phyloP scores from a whole-genome alignment of 2,329 filamentous ascomycete genomes.

The Didymosphaeria variabile region DNA sequence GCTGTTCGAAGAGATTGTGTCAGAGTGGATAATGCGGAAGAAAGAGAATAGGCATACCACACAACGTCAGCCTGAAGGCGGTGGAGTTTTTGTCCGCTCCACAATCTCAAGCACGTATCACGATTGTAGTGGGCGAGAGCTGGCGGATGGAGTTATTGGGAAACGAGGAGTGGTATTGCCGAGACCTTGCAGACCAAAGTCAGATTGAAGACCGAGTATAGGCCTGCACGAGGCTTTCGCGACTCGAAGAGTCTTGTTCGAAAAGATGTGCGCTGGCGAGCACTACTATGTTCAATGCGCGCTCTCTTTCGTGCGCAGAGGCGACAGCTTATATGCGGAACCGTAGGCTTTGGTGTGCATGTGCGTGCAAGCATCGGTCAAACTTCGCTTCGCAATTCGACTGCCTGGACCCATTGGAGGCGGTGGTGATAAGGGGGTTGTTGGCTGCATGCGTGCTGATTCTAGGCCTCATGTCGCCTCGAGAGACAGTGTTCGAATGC shows the following conservation, averaged over 20 bases:
- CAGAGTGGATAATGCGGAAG: slow-evolving; percentile 14
- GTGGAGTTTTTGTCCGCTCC: neutral
- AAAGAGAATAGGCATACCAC: slow-evolving; percentile 12
- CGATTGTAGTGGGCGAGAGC: neutral
- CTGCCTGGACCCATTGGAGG: slow-evolving; percentile 21
- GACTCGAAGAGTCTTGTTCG: neutral
- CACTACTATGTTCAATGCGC: neutral
- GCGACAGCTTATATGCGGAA: slow-evolving; percentile 20
- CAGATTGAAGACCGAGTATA: neutral
- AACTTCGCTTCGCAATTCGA: slow-evolving; percentile 21
- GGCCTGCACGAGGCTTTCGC: neutral
- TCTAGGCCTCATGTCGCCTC: slow-evolving; percentile 16
- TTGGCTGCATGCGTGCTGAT: slow-evolving; percentile 20
- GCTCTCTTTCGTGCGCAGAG: slow-evolving; percentile 2
- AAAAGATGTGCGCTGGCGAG: neutral
- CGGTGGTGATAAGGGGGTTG: slow-evolving; percentile 27
- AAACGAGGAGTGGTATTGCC: neutral
- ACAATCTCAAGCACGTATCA: neutral
- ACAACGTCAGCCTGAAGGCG: slow-evolving; percentile 19
- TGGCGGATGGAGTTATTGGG: no score
- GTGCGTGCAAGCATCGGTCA: slow-evolving; percentile 22
- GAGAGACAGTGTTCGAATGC: slow-evolving; percentile 1
- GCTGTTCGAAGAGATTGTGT: neutral
- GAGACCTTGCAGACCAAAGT: neutral
- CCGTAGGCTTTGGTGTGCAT: slow-evolving; percentile 19